These are phyloP conservation scores for Drosera spatulata DNA, from an alignment of 179 eudicot species.

Conservation along the genomic window DNA sequence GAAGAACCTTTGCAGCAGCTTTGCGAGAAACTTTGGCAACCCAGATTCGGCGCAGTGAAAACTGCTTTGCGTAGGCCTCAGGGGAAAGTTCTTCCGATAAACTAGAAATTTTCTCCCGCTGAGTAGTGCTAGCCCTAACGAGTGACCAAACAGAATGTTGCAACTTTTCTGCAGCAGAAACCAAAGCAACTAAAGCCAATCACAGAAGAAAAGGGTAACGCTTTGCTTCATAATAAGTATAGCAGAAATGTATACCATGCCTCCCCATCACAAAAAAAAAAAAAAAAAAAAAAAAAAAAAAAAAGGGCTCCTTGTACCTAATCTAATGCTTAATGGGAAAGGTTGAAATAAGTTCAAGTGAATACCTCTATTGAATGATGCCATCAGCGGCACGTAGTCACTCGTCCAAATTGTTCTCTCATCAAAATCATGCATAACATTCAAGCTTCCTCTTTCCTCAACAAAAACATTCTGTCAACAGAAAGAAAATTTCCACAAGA, in stretches of 20 bases:
- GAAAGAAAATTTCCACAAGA: not conserved
- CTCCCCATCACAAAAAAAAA: no score
- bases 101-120: slow-evolving; percentile 21
- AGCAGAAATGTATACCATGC: no score
- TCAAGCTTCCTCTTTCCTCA: slow-evolving; percentile 74
- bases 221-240: no score
- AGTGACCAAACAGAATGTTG: slow-evolving; percentile 89
- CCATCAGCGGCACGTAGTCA: slow-evolving; percentile 72
- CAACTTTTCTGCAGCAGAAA: slow-evolving; percentile 50
- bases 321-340: no score
- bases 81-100: slow-evolving; percentile 27
- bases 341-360: slow-evolving; percentile 1
- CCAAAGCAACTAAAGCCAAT: slow-evolving; percentile 3
- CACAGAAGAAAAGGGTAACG: not conserved
- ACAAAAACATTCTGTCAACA: slow-evolving; percentile 43
- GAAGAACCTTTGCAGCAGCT: slow-evolving; percentile 81
- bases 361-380: slow-evolving; percentile 75
- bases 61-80: slow-evolving; percentile 40
- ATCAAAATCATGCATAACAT: slow-evolving; percentile 70
- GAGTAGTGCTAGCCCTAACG: slow-evolving; percentile 23
- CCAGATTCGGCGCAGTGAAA: slow-evolving; percentile 80
- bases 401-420: slow-evolving; percentile 97
- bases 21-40: slow-evolving; percentile 72
- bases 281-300: no score
- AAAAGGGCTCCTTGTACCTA: no score